Evolutionary conservation across 495 filamentous ascomycete species (phyloP), one percentile per base, ranked within the genome.

Genomic region (Aspergillus avenaceus): DNA sequence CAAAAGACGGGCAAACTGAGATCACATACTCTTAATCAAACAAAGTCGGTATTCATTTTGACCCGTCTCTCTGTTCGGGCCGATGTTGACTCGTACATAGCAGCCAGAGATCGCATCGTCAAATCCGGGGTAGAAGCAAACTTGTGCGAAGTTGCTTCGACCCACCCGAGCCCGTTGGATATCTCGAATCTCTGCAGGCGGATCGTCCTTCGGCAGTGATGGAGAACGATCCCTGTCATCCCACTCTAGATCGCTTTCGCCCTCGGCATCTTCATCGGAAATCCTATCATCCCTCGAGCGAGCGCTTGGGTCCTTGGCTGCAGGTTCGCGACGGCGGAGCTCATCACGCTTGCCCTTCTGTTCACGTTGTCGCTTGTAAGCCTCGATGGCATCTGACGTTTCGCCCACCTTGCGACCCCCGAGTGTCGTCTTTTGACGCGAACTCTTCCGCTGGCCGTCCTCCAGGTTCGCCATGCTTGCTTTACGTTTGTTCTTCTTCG

Each of bases 121-220:
- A 48, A 99, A 96, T 9, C 84, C 85, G 18, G 93, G 93, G 52
- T 88, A 88, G 72, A 93, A 96, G 72, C 88, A 95, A 34, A 95
- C 84, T 59, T 88, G 80, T 5, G 84, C 84, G 56, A 97, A 91
- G 56, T 87, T 85, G 52, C 72, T 82, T 27, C 95, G 81, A 18
- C 91, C 88, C 50, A 98, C 76, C 49, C 88, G 83, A 50, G 88
- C 78, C 41, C 86, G 83, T 57, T 96, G 86, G 53, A 95, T 78
- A 59, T 98, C 90, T 2, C 77, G 71, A n/a, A 96, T 74, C 9
- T 84, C 82, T 11, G 87, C 83, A 11, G 80, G 84, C 18, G 74
- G 75, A 42, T 84, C 80, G 36, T 82, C 75, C 38, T 74, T 78
- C 11, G 73, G 66, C 6, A 62, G 48, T 13, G 67, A 64, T 6